Percentiles rank a stretch among this genome's conserved stretches.
Evolutionary conservation across 768 basidiomycete genomes (phyloP).

Genomic region (Coprinellus micaceus): DNA sequence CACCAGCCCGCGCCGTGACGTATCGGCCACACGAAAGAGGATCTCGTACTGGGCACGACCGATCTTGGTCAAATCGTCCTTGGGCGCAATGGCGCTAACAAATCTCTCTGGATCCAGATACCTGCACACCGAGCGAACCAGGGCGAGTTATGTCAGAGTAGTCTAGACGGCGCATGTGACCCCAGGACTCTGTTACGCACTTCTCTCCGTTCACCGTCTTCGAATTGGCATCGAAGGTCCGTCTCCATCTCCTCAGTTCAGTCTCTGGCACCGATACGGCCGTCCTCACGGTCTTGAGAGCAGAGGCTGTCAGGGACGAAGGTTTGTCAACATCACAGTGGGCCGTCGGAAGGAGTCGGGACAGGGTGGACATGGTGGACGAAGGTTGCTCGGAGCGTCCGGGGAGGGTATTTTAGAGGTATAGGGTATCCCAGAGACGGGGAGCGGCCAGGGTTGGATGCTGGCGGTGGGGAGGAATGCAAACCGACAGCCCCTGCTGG

Average conservation of each 20-base stretch:
- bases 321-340: constrained; percentile 52
- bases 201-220: constrained; percentile 75
- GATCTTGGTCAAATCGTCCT: constrained; percentile 80
- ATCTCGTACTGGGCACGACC: constrained; percentile 85
- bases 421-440: constrained; percentile 23
- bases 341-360: constrained; percentile 44
- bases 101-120: constrained; percentile 86
- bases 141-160: constrained; percentile 9
- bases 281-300: constrained; percentile 62
- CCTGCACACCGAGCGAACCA: constrained; percentile 38
- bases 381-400: constrained; percentile 22
- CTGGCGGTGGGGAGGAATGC: constrained; percentile 13
- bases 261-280: constrained; percentile 71
- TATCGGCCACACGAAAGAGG: constrained; percentile 86
- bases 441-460: constrained; percentile 12
- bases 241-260: constrained; percentile 85
- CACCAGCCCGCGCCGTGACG: constrained; percentile 67
- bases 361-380: constrained; percentile 32
- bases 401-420: constrained; percentile 33
- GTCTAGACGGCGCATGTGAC: constrained; percentile 20
- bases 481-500: constrained; percentile 15
- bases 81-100: constrained; percentile 92
- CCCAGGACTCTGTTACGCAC: constrained; percentile 44
- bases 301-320: constrained; percentile 47
- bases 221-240: constrained; percentile 83